Evolutionary conservation across 2,329 filamentous ascomycete species (phyloP), one percentile per base, ranked within the genome.

Genomic region (Cladophialophora yegresii): DNA sequence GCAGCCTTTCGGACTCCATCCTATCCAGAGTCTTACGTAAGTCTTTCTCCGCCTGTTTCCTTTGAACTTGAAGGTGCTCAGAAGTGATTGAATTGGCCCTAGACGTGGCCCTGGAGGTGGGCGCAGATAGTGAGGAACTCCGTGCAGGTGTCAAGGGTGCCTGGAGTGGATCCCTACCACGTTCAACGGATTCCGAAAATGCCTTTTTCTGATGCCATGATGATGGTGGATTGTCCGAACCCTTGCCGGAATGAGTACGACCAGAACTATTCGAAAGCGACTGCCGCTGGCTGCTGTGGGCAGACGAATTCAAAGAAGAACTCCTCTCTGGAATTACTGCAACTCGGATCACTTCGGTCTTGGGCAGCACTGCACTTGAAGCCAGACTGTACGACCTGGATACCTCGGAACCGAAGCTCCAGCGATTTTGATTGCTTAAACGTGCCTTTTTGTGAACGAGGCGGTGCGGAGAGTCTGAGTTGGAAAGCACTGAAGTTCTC

Each of bases 381-480:
- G 70, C 71, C 10, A 74, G 71, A 62, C 73, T 75, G 28, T 72
- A 69, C 10, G 77, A 73, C 56, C 74, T 72, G 6, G 78, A 77
- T 13, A 76, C 70, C 54, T 80, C 79, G 2, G 80, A 80, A 4
- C 74, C 74, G 57, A 77, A 72, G 62, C 79, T 81, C 66, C 72
- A 75, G 30, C 79, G 76, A 63, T 80, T 76, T 59, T 79, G 75
- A 53, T 84, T 80, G 12, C 78, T 78, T 50, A 85, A 80, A 23
- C 78, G 80, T 43, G 77, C 78, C 36, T 77, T 76, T 69, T 83
- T 84, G 69, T 84, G 83, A 20, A 82, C 74, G 22, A 84, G 74
- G 50, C 79, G 80, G 72, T 80, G 82, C 36, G 80, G 76, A 10
- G 78, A 78, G 30, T 80, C 74, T 2, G 79, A 80, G 13, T 73